These are phyloP conservation scores for Eremochloa ophiuroides DNA, from an alignment of 176 grass and related monocot genomes.

Conservation along the genomic window DNA sequence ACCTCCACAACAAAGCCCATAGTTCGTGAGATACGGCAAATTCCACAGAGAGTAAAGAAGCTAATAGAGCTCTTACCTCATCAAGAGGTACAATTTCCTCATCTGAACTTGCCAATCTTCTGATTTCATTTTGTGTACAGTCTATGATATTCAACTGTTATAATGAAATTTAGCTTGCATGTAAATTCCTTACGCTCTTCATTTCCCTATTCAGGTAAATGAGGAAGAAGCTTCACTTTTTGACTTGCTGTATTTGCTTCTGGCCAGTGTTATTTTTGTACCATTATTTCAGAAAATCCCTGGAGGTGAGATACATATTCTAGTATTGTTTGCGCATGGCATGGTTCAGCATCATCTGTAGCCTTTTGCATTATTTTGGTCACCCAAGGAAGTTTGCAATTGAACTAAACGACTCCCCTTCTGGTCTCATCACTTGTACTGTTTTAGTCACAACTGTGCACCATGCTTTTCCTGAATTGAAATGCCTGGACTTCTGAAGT, in stretches of 20 bases:
- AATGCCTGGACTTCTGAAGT: not conserved
- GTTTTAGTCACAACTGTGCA: slow-evolving; percentile 8
- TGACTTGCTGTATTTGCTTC: slow-evolving; percentile 85
- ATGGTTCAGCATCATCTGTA: not conserved
- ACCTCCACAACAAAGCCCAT: slow-evolving; percentile 69
- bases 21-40: slow-evolving; percentile 57
- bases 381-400: not conserved
- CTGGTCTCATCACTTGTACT: slow-evolving; percentile 10
- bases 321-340: not conserved
- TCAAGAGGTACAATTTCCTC: slow-evolving; percentile 62
- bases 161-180: slow-evolving; percentile 1
- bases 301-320: slow-evolving; percentile 62
- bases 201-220: slow-evolving; percentile 66
- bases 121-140: not conserved
- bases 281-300: slow-evolving; percentile 95
- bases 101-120: not conserved
- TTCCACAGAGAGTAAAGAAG: slow-evolving; percentile 77
- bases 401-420: not conserved
- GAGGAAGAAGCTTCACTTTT: slow-evolving; percentile 98
- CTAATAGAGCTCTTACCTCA: slow-evolving; percentile 81
- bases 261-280: slow-evolving; percentile 98
- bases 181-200: slow-evolving; percentile 21
- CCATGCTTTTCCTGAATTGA: not conserved
- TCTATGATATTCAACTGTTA: not conserved
- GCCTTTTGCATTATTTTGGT: not conserved